Base-by-base conservation (phyloP, 352 stramenopile species). In the Salisapilia sapeloensis region DNA sequence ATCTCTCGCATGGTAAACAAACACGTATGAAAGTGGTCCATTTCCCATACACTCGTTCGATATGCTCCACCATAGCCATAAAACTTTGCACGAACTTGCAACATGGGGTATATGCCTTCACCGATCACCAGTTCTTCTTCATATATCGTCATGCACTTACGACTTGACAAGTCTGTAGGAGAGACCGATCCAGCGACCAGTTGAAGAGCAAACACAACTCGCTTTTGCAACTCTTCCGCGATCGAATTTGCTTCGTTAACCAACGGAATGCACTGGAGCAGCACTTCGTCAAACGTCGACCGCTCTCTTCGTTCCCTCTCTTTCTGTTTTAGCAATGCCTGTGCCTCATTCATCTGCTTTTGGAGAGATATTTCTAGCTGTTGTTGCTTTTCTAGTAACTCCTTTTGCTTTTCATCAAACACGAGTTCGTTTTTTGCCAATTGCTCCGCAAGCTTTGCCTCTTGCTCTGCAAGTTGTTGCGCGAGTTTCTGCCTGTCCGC, bases 171-270 rank as follows among this genome's bases (percentile, higher is more conserved):
- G 35, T 27, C 42, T 12, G 38, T 13, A 7, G 40, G 17, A 3
- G 24, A 9, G 8, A 61, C 60, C 3, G 62, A 56, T 16, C 20
- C 62, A 3, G 76, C 57, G 6, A 86, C 45, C 12, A 91, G 50
- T 34, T 70, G 66, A 14, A 92, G 46, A 0, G 64, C 64, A 27
- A 91, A 90, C 4, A 48, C 15, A 0, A 71, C 70, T 28, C 64
- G 38, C 24, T 75, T 79, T 19, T 77, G 54, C 0, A 93, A 46
- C 34, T 89, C 76, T 2, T 91, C 71, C 4, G 71, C 60, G 17
- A 89, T 86, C 10, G 74, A 77, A 42, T 91, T 91, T 14, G 76
- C 76, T 50, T 93, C 78, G 22, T 86, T 78, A 15, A 93, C 50
- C 1, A 91, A 43, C 2, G 75, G 75, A 20, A 93, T 84, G 0